phyloP scores from a whole-genome alignment of 2,329 filamentous ascomycete genomes.

The Mollisia scopiformis region DNA sequence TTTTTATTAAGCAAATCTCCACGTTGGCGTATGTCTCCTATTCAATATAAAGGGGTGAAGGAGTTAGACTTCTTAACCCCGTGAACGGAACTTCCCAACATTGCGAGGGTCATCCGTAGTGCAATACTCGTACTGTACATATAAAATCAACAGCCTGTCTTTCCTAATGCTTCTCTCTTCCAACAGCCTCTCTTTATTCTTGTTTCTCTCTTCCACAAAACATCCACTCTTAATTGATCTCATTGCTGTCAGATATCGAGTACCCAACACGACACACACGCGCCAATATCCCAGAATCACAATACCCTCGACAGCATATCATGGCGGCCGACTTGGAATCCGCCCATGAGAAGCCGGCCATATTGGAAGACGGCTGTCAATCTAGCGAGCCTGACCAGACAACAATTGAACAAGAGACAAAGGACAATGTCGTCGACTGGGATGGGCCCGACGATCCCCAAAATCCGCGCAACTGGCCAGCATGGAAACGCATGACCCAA shows the following conservation, averaged over 20 bases:
- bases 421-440: constrained; percentile 26
- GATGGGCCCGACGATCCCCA: constrained; percentile 32
- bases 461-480: constrained; percentile 40
- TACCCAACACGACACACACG: too few species aligned
- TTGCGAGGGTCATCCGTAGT: too few species aligned
- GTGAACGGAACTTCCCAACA: too few species aligned
- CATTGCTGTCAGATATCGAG: too few species aligned
- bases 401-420: constrained; percentile 26
- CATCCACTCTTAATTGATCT: too few species aligned
- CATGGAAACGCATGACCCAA: constrained; percentile 34
- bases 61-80: too few species aligned
- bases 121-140: too few species aligned
- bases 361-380: constrained; percentile 27
- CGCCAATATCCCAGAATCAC: constrained; percentile 13
- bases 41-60: too few species aligned
- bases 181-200: too few species aligned
- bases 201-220: too few species aligned
- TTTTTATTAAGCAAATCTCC: constrained; percentile 7
- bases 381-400: constrained; percentile 28
- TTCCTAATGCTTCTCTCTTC: too few species aligned
- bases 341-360: constrained; percentile 28
- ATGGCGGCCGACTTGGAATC: constrained; percentile 31
- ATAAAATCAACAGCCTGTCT: constrained; percentile 27
- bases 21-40: too few species aligned
- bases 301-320: constrained; percentile 26